Evolutionary conservation across 441 rosid species (phyloP), one percentile per base, ranked within the genome.

Genomic region (Populus tomentosa): DNA sequence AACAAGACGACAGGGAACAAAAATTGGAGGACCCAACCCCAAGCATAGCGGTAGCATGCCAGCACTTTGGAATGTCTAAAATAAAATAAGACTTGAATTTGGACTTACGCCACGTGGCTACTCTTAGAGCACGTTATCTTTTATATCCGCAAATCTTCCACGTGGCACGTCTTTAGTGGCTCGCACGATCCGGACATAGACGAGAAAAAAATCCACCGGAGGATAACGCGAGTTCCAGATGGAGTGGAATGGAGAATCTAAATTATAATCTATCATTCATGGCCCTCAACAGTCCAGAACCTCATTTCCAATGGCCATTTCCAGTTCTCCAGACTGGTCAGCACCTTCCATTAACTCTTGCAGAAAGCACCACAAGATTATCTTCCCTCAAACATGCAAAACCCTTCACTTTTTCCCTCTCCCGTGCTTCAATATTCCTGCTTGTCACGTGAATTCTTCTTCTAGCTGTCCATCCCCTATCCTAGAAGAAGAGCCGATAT

Each of bases 291-390:
- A 61, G 5, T 21, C 65, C 65, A 61, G 9, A 9, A 61, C 10
- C 65, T 61, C 14, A 20, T 74, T 80, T 56, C 42, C 74, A 26
- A 81, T 88, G 97, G 90, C 90, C 76, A 70, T 83, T 76, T 79
- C 89, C 70, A 77, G 80, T 59, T 84, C 86, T 33, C 77, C 92
- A 63, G 92, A 90, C 74, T 85, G 90, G 86, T 84, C 86, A 7
- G 26, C 82, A 13, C 71, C 90, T 84, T 84, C 88, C 76, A 78
- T 81, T 69, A 80, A 82, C 74, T 77, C 89, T 80, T 83, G 71
- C 77, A 71, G 76, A 40, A 85, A 80, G 32, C 75, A 79, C 65
- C 83, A 75, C 77, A 81, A 77, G 1, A 72, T 50, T 75, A 62
- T 82, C 71, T 81, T 84, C 28, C 11, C 77, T 66, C 70, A 83